phyloP scores from a whole-genome alignment of 2,329 filamentous ascomycete species.

The Mollisiaceae sp. region DNA sequence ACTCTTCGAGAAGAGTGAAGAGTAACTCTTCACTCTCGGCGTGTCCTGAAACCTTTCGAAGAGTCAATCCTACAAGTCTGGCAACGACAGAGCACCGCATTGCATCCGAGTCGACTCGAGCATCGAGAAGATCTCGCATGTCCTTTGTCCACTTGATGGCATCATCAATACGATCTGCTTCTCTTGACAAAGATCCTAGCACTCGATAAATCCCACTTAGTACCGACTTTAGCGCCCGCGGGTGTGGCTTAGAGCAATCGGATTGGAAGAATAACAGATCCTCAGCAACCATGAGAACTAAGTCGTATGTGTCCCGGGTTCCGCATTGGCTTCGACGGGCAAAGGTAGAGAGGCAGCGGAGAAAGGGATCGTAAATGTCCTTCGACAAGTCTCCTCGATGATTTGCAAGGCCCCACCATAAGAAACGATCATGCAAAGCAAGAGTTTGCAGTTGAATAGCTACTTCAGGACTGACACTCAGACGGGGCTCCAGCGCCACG shows the following conservation, averaged over 20 bases:
- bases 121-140: constrained; percentile 40
- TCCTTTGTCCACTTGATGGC: constrained; percentile 61
- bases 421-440: constrained; percentile 64
- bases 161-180: constrained; percentile 53
- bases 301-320: constrained; percentile 31
- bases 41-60: constrained; percentile 51
- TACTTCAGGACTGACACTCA: constrained; percentile 60
- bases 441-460: constrained; percentile 68
- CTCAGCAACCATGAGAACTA: constrained; percentile 31
- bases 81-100: constrained; percentile 56
- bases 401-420: constrained; percentile 68
- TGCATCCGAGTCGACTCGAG: constrained; percentile 37
- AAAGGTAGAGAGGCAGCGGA: constrained; percentile 66
- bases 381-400: constrained; percentile 65
- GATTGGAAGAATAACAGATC: constrained; percentile 32
- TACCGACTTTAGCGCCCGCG: constrained; percentile 22
- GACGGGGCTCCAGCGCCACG: constrained; percentile 55
- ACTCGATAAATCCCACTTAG: constrained; percentile 50
- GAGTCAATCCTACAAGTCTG: constrained; percentile 58
- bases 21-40: constrained; percentile 50
- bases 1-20: constrained; percentile 54
- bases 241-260: constrained; percentile 30
- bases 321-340: constrained; percentile 52
- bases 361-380: constrained; percentile 69
- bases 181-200: constrained; percentile 55